phyloP scores from a whole-genome alignment of 163 green algal genomes.

The Prototheca stagnorum region DNA sequence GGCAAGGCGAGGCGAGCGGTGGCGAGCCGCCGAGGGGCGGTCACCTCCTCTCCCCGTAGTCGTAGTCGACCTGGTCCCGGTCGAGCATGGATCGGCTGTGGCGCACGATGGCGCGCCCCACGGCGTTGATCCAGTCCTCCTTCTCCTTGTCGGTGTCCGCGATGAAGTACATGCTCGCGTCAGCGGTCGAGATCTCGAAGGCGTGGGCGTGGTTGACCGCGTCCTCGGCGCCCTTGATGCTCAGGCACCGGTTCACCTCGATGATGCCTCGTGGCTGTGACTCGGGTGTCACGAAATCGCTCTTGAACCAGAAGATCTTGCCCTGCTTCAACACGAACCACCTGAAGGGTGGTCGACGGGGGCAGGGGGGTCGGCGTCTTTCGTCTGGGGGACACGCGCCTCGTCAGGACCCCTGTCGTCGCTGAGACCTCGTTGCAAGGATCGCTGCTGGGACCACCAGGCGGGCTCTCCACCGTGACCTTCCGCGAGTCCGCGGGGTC shows the following conservation, averaged over 20 bases:
- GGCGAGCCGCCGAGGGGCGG: too few relatives aligned
- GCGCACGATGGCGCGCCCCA: conserved; percentile 88
- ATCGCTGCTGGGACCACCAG: too few relatives aligned
- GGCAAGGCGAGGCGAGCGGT: too few relatives aligned
- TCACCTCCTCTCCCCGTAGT: too few relatives aligned
- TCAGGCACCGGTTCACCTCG: conserved; percentile 84
- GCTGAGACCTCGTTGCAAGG: too few relatives aligned
- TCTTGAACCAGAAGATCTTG: conserved; percentile 99
- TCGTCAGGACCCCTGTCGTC: too few relatives aligned
- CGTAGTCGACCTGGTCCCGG: conserved; percentile 18
- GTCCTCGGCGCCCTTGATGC: conserved; percentile 96
- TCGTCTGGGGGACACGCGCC: too few relatives aligned
- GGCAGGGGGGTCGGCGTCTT: too few relatives aligned
- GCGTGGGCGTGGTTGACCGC: conserved; percentile 83
- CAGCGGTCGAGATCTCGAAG: conserved; percentile 89
- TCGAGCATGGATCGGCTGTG: conserved; percentile 48
- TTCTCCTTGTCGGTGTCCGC: conserved; percentile 93
- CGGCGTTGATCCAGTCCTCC: conserved; percentile 97
- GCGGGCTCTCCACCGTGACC: too few relatives aligned
- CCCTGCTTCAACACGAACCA: conserved; percentile 98
- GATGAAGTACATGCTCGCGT: conserved; percentile 91
- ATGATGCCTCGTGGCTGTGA: conserved; percentile 68
- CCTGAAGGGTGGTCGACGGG: too few relatives aligned
- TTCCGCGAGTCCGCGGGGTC: too few relatives aligned
- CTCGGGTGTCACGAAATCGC: conserved; percentile 64